These are phyloP conservation scores for Exophiala sp. DNA, from an alignment of 2,329 filamentous ascomycete genomes.

Conservation along the genomic window DNA sequence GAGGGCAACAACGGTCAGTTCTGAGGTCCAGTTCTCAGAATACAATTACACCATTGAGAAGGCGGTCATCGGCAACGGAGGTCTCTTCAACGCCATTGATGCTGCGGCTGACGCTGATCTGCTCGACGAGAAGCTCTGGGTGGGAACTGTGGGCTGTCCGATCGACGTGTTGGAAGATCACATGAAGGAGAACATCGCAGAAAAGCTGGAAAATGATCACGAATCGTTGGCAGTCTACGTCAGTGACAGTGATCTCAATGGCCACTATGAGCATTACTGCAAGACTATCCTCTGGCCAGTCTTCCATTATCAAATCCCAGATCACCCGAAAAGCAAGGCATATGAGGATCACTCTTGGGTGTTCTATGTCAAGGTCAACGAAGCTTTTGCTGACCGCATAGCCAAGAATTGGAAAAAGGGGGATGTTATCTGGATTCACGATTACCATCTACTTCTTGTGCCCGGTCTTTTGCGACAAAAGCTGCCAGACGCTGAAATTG, in stretches of 20 bases:
- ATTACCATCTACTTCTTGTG: slow-evolving; percentile 88
- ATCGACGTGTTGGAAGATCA: slow-evolving; percentile 76
- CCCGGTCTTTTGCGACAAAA: slow-evolving; percentile 86
- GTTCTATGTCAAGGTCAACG: slow-evolving; percentile 88
- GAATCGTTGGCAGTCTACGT: slow-evolving; percentile 69
- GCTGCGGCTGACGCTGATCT: slow-evolving; percentile 68
- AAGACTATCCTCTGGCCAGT: slow-evolving; percentile 98
- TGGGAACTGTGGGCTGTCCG: slow-evolving; percentile 90
- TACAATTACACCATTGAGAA: slow-evolving; percentile 79
- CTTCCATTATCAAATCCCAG: slow-evolving; percentile 96
- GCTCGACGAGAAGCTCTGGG: slow-evolving; percentile 76
- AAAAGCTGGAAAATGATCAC: slow-evolving; percentile 74
- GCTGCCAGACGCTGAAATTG: slow-evolving; percentile 83
- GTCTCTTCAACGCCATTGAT: slow-evolving; percentile 81
- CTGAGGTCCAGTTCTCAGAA: slow-evolving; percentile 68
- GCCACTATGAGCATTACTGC: slow-evolving; percentile 93
- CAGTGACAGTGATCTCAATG: slow-evolving; percentile 87
- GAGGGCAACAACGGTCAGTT: slow-evolving; percentile 49
- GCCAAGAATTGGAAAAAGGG: slow-evolving; percentile 89
- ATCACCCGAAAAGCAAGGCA: slow-evolving; percentile 96
- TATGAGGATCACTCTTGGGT: slow-evolving; percentile 97
- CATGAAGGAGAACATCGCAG: slow-evolving; percentile 78
- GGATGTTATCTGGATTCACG: slow-evolving; percentile 91
- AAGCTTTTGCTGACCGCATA: slow-evolving; percentile 87
- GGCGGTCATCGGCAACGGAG: slow-evolving; percentile 88